phyloP scores from a whole-genome alignment of 228 moss, liverwort and hornwort genomes.

The Sphagnum fallax region DNA sequence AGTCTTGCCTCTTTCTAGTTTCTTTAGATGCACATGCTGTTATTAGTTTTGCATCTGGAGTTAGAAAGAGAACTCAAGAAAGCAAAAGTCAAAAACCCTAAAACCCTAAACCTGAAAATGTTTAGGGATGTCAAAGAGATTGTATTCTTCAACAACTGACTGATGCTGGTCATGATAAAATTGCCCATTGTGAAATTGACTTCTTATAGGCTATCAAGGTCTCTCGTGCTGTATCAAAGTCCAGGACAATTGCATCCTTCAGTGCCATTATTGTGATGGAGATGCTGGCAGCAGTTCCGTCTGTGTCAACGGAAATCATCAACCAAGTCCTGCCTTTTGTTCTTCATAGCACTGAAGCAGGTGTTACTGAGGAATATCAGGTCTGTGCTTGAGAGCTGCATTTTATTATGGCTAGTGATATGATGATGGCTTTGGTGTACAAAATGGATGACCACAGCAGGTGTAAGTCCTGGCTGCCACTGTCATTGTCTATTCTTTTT shows the following conservation, averaged over 20 bases:
- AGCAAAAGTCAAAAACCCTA: too few species aligned
- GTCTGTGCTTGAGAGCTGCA: constrained; percentile 20
- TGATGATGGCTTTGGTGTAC: too few species aligned
- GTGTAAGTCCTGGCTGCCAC: too few species aligned
- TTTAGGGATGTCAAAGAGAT: too few species aligned
- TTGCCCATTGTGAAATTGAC: too few species aligned
- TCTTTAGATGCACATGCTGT: constrained; percentile 2
- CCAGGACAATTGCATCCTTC: constrained; percentile 61
- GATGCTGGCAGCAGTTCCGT: constrained; percentile 63
- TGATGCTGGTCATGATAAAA: too few species aligned
- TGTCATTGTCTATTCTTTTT: too few species aligned
- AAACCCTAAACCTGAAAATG: too few species aligned
- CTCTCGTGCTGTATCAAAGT: constrained; percentile 55
- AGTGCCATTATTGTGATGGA: constrained; percentile 74
- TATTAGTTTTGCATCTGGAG: too few species aligned
- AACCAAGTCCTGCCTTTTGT: constrained; percentile 80
- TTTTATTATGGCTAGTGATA: not conserved
- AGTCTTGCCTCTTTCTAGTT: not conserved
- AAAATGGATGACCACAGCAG: too few species aligned
- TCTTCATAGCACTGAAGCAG: constrained; percentile 62
- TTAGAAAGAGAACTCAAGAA: too few species aligned
- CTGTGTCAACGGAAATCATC: constrained; percentile 61
- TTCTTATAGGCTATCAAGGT: constrained; percentile 53
- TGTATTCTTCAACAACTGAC: too few species aligned
- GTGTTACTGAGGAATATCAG: constrained; percentile 75